These are phyloP conservation scores for Leishmania turanica DNA, from an alignment of 208 protist species.

Conservation along the genomic window DNA sequence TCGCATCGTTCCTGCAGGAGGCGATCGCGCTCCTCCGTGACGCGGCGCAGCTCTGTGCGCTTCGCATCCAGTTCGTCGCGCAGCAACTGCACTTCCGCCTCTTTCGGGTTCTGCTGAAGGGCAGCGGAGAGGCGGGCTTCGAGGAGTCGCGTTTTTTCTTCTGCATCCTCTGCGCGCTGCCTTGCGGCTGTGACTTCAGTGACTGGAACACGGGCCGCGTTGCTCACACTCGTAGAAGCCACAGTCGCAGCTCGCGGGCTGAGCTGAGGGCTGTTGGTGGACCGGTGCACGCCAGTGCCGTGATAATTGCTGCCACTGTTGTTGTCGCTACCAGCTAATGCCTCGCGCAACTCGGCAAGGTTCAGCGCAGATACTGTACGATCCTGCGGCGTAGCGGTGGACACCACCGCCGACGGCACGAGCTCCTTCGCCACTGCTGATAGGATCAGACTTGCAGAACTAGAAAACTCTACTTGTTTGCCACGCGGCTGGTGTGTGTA, in stretches of 20 bases:
- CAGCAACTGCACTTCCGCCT: conserved; percentile 45
- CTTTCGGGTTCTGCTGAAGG: conserved; percentile 32
- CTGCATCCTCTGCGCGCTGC: conserved; percentile 1
- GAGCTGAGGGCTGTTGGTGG: neutral
- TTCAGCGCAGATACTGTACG: neutral
- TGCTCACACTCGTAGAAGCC: neutral
- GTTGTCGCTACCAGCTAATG: neutral
- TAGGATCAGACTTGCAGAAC: neutral
- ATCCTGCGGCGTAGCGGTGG: neutral
- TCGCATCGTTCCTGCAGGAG: conserved; percentile 25
- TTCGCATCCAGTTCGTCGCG: conserved; percentile 40
- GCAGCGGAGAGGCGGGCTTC: conserved; percentile 36
- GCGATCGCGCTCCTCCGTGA: conserved; percentile 38
- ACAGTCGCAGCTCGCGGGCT: neutral
- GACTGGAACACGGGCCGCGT: neutral
- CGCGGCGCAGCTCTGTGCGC: conserved; percentile 24
- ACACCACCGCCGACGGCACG: neutral
- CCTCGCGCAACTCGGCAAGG: neutral
- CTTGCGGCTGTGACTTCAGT: neutral
- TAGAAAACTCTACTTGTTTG: conserved; percentile 7
- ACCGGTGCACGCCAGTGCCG: neutral
- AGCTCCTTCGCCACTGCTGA: neutral
- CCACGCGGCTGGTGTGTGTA: conserved; percentile 10
- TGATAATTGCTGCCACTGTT: neutral
- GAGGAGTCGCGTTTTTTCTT: conserved; percentile 34